Evolutionary conservation across 1,284 basidiomycete species (phyloP), one percentile per base, ranked within the genome.

Genomic region (Cerrena zonata): DNA sequence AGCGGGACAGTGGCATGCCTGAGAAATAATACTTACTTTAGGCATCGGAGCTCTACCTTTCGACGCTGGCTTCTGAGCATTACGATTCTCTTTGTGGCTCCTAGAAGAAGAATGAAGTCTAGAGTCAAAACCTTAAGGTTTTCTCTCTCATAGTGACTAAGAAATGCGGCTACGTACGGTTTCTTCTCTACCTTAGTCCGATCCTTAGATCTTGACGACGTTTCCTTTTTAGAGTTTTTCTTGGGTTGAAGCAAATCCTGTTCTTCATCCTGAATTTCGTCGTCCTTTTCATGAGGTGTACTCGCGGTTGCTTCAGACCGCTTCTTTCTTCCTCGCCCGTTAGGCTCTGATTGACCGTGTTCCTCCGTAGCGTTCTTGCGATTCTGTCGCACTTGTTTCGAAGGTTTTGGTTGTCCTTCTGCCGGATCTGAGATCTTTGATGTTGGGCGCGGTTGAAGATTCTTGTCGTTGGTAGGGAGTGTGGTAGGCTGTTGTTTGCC

Each of bases 101-200:
- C 52, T 55, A 34, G 52, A 56, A 50, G 50, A n/a, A 25, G 48
- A 36, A 38, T 51, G 55, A 45, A 56, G 45, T 34, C 53, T 57
- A 30, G 19, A 11, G 11, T 18, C 10, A 5, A 10, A 45, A 5
- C 18, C 23, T 15, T 19, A 5, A 45, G 43, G 25, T 23, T 22
- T n/a, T 45, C 46, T 38, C 36, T 19, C 19, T 19, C 26, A 34
- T 26, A 46, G 19, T 13, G 15, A 23, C 11, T 21, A 19, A 18
- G 7, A n/a, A 22, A 7, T 10, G 18, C 39, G 39, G n/a, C 5
- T 10, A 26, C 43, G 18, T 22, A 23, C 43, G 15, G 12, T 26
- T 45, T 15, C 18, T 21, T 15, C 18, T 26, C 23, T 10, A 41
- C 39, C n/a, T 18, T 41, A 18, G 43, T 23, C 36, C 26, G 13